Evolutionary conservation across 139 green algal genomes (phyloP).

Genomic region (Picochlorum sp.): DNA sequence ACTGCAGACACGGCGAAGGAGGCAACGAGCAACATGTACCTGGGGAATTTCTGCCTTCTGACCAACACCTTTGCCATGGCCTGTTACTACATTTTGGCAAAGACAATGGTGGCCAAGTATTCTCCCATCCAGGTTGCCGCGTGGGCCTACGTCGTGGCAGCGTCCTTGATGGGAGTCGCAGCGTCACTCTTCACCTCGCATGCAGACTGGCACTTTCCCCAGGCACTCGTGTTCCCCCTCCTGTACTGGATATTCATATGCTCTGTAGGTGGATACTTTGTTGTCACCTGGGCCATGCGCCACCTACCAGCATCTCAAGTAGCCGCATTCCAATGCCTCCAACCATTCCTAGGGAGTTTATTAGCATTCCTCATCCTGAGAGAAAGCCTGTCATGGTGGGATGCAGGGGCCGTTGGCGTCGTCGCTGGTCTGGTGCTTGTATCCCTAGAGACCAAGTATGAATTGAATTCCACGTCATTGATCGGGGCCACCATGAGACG

Average conservation of each 20-base stretch:
- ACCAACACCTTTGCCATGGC: slow-evolving; percentile 50
- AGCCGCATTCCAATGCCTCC: slow-evolving; percentile 57
- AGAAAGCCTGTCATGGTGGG: slow-evolving; percentile 42
- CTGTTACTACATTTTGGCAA: slow-evolving; percentile 39
- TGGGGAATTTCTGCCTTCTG: slow-evolving; percentile 47
- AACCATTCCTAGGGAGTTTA: slow-evolving; percentile 56
- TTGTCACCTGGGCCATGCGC: slow-evolving; percentile 49
- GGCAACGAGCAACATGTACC: neutral
- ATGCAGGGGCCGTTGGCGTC: slow-evolving; percentile 48
- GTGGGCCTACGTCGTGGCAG: slow-evolving; percentile 52
- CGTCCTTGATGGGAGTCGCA: slow-evolving; percentile 30
- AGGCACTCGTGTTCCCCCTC: slow-evolving; percentile 31
- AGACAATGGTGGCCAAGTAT: slow-evolving; percentile 32
- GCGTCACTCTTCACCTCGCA: slow-evolving; percentile 12
- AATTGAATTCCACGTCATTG: neutral
- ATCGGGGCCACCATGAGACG: neutral
- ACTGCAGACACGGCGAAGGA: neutral
- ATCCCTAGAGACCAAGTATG: neutral
- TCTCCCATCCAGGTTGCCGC: slow-evolving; percentile 30
- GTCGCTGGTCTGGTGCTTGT: slow-evolving; percentile 49
- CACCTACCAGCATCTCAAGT: slow-evolving; percentile 54
- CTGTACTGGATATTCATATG: slow-evolving; percentile 57
- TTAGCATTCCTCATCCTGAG: slow-evolving; percentile 46
- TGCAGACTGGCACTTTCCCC: slow-evolving; percentile 29
- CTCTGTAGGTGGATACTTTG: slow-evolving; percentile 51